A percentile compares a stretch with the other conserved stretches of the same genome.
Evolutionary conservation across 1,284 basidiomycete genomes (phyloP).

Genomic region (Sphaerobolus stellatus): DNA sequence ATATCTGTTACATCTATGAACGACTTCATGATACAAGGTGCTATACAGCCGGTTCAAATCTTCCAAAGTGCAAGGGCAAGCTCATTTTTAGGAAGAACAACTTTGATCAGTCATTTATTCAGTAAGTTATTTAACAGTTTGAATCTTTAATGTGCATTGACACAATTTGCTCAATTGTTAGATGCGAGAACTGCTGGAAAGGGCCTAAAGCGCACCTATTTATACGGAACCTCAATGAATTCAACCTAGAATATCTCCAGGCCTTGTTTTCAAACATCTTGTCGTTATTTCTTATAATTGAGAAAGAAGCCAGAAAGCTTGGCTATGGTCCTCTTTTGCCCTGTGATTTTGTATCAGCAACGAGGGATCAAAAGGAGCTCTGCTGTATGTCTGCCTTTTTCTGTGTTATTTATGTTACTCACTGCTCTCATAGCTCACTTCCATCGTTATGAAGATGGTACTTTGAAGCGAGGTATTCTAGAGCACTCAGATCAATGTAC

Average conservation of each 20-base stretch:
- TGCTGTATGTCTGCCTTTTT: constrained; percentile 17
- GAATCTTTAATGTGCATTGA: background rate
- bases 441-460: constrained; percentile 17
- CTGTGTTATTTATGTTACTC: background rate
- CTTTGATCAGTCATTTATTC: constrained; percentile 5
- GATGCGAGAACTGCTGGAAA: constrained; percentile 15
- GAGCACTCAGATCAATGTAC: constrained; percentile 13
- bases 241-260: constrained; percentile 20
- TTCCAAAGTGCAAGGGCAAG: background rate
- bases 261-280: constrained; percentile 17
- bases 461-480: constrained; percentile 14
- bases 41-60: too few species aligned
- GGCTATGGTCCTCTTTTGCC: constrained; percentile 24
- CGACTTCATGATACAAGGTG: too few species aligned
- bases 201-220: constrained; percentile 18
- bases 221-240: constrained; percentile 24
- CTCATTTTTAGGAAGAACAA: background rate
- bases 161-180: background rate
- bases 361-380: constrained; percentile 18
- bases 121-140: constrained; percentile 4
- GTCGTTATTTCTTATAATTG: background rate
- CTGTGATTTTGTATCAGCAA: constrained; percentile 19
- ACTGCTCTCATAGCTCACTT: constrained; percentile 19
- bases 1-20: too few species aligned
- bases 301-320: constrained; percentile 2